Evolutionary conservation across 1,139 yeast genomes (phyloP).

Genomic region (Hansenula lynferdii): DNA sequence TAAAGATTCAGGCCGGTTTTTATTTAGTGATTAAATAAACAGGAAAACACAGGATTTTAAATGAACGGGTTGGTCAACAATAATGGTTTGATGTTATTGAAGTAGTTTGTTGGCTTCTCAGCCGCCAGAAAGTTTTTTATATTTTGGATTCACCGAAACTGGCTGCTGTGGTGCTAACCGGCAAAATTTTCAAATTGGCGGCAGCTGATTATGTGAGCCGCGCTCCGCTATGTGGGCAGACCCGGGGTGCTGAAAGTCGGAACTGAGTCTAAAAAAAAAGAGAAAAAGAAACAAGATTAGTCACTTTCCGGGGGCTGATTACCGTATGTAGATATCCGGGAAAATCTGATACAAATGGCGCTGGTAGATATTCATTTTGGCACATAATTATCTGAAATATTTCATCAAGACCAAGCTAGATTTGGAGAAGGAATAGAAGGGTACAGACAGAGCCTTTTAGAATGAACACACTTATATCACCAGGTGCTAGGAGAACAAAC

Average conservation of each 20-base stretch:
- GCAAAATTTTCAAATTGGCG: neutral
- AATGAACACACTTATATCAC: no score
- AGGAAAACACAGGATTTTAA: conserved; percentile 3
- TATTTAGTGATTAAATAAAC: neutral
- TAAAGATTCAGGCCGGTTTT: neutral
- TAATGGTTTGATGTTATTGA: neutral
- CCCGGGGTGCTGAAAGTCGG: no score
- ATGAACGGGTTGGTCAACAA: conserved; percentile 3
- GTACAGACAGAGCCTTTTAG: no score
- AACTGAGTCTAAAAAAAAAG: neutral
- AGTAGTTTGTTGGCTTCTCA: no score
- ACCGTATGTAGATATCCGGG: no score
- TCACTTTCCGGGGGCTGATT: neutral
- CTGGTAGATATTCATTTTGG: neutral
- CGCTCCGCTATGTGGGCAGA: no score
- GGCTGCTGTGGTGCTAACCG: conserved; percentile 4
- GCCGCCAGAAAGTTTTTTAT: neutral
- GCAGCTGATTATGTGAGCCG: neutral
- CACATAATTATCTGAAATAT: neutral
- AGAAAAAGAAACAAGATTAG: no score
- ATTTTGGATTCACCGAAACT: neutral
- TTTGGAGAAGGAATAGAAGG: no score
- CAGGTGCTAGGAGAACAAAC: neutral
- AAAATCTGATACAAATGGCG: no score
- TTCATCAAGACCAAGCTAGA: neutral